Conservation (phyloP, 768 basidiomycete genomes). For the Wakefieldia striispora region DNA sequence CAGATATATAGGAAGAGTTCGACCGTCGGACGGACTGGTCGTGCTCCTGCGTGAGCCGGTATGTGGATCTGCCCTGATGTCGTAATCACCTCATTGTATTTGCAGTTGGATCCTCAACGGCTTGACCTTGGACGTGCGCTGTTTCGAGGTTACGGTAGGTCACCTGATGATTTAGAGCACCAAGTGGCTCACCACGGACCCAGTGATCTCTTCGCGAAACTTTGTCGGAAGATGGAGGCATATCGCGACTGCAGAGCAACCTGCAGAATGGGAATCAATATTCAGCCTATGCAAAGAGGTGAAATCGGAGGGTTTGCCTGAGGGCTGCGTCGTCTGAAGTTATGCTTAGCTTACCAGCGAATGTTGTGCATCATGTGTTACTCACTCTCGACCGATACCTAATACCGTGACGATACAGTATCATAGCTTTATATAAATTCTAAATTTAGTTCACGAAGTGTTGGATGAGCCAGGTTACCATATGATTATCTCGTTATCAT, state of each 20-base stretch:
- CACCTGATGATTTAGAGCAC: neutral
- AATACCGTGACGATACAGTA: no score
- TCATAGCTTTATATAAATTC: no score
- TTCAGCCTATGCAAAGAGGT: slow-evolving; percentile 49
- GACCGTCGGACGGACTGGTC: slow-evolving; percentile 58
- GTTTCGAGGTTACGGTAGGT: slow-evolving; percentile 49
- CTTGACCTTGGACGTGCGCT: slow-evolving; percentile 35
- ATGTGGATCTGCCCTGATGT: slow-evolving; percentile 15
- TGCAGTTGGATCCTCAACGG: slow-evolving; percentile 26
- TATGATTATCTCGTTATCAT: no score
- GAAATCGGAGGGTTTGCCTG: slow-evolving; percentile 3
- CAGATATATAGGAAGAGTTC: slow-evolving; percentile 54
- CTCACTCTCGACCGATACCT: no score
- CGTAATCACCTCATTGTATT: slow-evolving; percentile 3
- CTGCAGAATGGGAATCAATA: slow-evolving; percentile 48
- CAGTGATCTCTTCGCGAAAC: slow-evolving; percentile 51
- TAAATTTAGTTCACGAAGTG: no score
- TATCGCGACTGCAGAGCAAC: slow-evolving; percentile 30
- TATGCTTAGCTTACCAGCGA: neutral
- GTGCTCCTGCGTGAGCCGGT: slow-evolving; percentile 53
- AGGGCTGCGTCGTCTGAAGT: neutral
- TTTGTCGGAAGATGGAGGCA: slow-evolving; percentile 49
- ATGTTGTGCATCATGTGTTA: no score
- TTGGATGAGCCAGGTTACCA: no score
- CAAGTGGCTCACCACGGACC: slow-evolving; percentile 7